Base-by-base conservation (phyloP, 2,329 filamentous ascomycete genomes). In the Chaetomiaceae sp. region DNA sequence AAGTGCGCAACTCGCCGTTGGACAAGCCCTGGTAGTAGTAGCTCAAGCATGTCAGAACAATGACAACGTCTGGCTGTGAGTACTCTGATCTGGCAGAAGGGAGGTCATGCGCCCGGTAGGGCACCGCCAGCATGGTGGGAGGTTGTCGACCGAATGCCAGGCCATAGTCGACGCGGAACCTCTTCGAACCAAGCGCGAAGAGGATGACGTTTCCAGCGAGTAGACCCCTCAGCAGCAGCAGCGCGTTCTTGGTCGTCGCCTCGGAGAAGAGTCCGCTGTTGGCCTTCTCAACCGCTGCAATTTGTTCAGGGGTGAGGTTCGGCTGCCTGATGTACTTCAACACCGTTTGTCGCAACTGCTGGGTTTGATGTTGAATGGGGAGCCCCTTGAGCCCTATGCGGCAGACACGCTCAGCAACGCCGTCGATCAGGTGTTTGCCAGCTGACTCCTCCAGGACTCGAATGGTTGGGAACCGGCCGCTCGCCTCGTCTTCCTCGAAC, bases 91-190 rank as follows among this genome's bases (percentile, higher is more conserved):
- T 75, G 0, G 80, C 76, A 0, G 77, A 78, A 0, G 86, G 85
- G 0, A 76, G 72, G 2, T 85, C 86, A 53, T 89, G 88, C 0
- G 83, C 82, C 11, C 80, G 74, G 57, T 77, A 87, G 0, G 82
- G 84, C 0, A 87, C 80, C 0, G 79, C 78, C 0, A 86, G 71
- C 46, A 64, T 69, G 0, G 75, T 79, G 1, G 53, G 44, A 0
- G 74, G 76, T 0, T 59, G 58, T 2, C 86, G 73, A 0, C 56
- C 42, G 0, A 78, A 75, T 57, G 83, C 75, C 0, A 85, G 67
- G 0, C 82, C 82, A 43, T 85, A 91, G 39, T 81, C 74, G 0
- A 90, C 85, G 25, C 85, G 83, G 79, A 80, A 88, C 4, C 82
- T 70, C 63, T 87, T 88, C 47, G 79, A 78, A 0, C 80, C 1